phyloP scores from a whole-genome alignment of 345 rosid genomes.

The Aquilaria sinensis region DNA sequence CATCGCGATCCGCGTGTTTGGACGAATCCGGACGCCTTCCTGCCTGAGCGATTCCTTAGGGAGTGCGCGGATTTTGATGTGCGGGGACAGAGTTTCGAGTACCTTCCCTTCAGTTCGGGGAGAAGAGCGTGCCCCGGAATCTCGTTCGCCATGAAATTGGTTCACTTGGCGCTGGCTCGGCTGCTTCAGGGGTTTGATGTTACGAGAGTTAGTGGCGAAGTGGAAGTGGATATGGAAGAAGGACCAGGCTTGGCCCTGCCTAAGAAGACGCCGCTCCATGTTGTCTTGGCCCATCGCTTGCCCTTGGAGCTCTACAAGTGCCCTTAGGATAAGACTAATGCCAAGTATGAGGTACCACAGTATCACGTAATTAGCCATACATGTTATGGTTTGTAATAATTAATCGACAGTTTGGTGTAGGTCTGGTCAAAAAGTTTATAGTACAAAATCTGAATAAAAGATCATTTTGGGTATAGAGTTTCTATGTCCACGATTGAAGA shows the following conservation, averaged over 20 bases:
- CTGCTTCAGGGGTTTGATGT: conserved; percentile 45
- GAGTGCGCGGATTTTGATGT: conserved; percentile 5
- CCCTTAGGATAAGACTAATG: no score
- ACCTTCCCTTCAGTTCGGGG: conserved; percentile 43
- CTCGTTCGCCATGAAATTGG: conserved; percentile 32
- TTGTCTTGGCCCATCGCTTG: conserved; percentile 37
- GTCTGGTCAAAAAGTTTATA: no score
- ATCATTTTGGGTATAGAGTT: no score
- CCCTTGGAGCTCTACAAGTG: conserved; percentile 16
- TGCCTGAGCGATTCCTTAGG: conserved; percentile 46
- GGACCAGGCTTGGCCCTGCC: conserved; percentile 43
- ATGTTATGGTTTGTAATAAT: no score
- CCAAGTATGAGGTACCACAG: no score
- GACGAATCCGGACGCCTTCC: conserved; percentile 29
- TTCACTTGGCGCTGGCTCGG: conserved; percentile 37
- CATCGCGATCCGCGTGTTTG: conserved; percentile 49
- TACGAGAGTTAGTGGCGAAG: neutral
- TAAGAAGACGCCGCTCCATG: conserved; percentile 32
- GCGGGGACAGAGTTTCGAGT: conserved; percentile 20
- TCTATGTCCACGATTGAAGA: no score
- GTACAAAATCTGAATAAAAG: no score
- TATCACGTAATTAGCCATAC: no score
- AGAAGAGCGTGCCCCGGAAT: conserved; percentile 57
- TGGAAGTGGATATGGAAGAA: conserved; percentile 38
- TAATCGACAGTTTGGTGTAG: no score